A percentile compares a stretch with the other conserved stretches of the same genome.
Conservation (phyloP, 306 rosid species). For the Vicia sativa region DNA sequence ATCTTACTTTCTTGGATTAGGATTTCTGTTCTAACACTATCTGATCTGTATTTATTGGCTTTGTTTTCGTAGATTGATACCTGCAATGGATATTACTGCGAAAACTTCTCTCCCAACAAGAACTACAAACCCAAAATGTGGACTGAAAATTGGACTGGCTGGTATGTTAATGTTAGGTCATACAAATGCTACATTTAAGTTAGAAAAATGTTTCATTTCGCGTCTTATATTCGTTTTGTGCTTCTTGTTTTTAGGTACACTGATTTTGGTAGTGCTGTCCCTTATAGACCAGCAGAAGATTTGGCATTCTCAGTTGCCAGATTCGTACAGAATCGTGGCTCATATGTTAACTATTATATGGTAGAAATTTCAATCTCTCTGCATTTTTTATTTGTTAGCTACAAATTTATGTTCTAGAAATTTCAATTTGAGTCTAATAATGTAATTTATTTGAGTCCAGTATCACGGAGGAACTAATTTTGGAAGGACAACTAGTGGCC, state of each 20-base stretch:
- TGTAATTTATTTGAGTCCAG: slow-evolving; percentile 43
- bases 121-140: slow-evolving; percentile 76
- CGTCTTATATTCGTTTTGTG: background rate
- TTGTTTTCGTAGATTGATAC: slow-evolving; percentile 65
- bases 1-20: background rate
- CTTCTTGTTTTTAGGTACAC: slow-evolving; percentile 66
- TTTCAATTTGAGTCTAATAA: slow-evolving; percentile 7
- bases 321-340: slow-evolving; percentile 87
- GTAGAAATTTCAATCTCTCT: too few relatives aligned
- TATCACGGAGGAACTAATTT: slow-evolving; percentile 99
- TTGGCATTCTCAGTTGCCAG: slow-evolving; percentile 84
- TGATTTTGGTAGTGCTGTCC: slow-evolving; percentile 80
- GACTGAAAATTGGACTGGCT: slow-evolving; percentile 98
- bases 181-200: slow-evolving; percentile 13
- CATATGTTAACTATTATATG: slow-evolving; percentile 90
- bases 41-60: slow-evolving; percentile 23
- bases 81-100: slow-evolving; percentile 91
- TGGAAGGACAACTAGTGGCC: slow-evolving; percentile 87
- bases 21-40: background rate
- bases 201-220: background rate
- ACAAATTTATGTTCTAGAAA: slow-evolving; percentile 16
- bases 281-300: slow-evolving; percentile 90
- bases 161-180: slow-evolving; percentile 78
- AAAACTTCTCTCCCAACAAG: slow-evolving; percentile 75
- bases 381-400: background rate